Evolutionary conservation across 768 basidiomycete genomes (phyloP), one percentile per base, ranked within the genome.

Genomic region (Austroboletus festivus): DNA sequence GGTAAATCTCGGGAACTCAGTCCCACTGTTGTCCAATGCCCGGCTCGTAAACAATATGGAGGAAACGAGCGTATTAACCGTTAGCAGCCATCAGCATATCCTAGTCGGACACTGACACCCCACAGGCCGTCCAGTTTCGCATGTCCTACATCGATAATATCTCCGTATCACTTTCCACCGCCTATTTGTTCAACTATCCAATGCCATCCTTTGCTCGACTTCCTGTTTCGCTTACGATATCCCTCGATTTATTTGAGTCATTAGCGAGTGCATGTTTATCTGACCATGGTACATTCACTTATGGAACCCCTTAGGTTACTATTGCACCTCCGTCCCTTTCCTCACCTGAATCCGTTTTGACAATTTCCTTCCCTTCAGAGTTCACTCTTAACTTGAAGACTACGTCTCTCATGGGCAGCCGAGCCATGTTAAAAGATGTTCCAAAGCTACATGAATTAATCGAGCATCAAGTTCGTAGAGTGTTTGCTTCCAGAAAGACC

Each of bases 391-490:
- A 88, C 57, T 75, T 99, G 37, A 82, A 85, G 42, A 93, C 91
- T 11, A 91, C 85, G 7, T 97, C 93, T 22, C 78, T 97, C 4
- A 85, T 98, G 74, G 96, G 96, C 18, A 93, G 90, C 55, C 83
- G 95, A 38, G 94, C 96, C n/a, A 96, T 97, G 69, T 77, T 99
- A 1, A 93, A 92, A 51, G 93, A 99, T 61, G 89, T 99, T 1
- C 95, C 96, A 21, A 99, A 99, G 68, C 74, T 98, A 15, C 94
- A 98, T 57, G 94, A 99, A 64, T 76, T 99, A 43, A 91, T 99
- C 43, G 80, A 89, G 54, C 80, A 86, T 55, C 89, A 95, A 67
- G 79, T 96, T 0, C 77, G 89, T 34, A 78, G 79, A 40, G 73
- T 81, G 18, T 71, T 88, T 44, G 77, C 80, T 41, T 61, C 77